phyloP scores from a whole-genome alignment of 352 stramenopile genomes.

The Nothophytophthora sp. region DNA sequence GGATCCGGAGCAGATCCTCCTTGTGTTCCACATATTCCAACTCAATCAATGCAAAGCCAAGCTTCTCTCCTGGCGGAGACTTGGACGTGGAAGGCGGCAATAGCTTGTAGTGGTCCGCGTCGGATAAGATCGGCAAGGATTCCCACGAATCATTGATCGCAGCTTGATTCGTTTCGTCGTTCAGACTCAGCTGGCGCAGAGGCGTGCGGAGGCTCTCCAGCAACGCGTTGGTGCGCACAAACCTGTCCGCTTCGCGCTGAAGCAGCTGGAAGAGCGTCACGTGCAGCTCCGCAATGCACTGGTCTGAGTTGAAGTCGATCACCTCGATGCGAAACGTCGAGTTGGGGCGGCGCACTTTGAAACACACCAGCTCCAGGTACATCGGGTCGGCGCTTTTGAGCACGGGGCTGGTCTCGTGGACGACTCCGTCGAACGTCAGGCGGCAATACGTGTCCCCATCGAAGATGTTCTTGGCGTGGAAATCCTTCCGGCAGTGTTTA shows the following conservation, averaged over 20 bases:
- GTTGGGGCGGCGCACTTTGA: constrained; percentile 63
- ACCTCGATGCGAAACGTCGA: constrained; percentile 68
- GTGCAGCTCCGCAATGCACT: constrained; percentile 63
- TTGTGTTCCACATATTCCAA: constrained; percentile 78
- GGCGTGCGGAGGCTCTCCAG: constrained; percentile 46
- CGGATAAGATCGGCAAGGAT: constrained; percentile 28
- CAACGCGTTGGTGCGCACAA: constrained; percentile 52
- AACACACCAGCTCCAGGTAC: constrained; percentile 84
- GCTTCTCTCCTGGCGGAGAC: constrained; percentile 33
- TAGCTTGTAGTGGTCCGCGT: constrained; percentile 56
- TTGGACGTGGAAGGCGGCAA: constrained; percentile 30
- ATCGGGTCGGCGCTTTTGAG: constrained; percentile 87
- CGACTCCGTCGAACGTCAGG: constrained; percentile 58
- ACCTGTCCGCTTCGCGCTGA: constrained; percentile 68
- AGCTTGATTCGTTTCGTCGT: constrained; percentile 34
- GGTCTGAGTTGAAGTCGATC: constrained; percentile 84
- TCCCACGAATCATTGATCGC: constrained; percentile 39
- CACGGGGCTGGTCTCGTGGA: constrained; percentile 83
- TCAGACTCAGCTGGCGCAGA: constrained; percentile 48
- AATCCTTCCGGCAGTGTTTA: constrained; percentile 77
- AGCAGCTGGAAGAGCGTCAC: constrained; percentile 83
- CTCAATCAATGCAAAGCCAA: constrained; percentile 58
- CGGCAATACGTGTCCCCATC: constrained; percentile 87
- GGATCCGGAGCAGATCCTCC: constrained; percentile 64
- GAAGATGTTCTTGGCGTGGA: constrained; percentile 88